Evolutionary conservation across 2,329 filamentous ascomycete species (phyloP), one percentile per base, ranked within the genome.

Genomic region (Grosmannia penicillata): DNA sequence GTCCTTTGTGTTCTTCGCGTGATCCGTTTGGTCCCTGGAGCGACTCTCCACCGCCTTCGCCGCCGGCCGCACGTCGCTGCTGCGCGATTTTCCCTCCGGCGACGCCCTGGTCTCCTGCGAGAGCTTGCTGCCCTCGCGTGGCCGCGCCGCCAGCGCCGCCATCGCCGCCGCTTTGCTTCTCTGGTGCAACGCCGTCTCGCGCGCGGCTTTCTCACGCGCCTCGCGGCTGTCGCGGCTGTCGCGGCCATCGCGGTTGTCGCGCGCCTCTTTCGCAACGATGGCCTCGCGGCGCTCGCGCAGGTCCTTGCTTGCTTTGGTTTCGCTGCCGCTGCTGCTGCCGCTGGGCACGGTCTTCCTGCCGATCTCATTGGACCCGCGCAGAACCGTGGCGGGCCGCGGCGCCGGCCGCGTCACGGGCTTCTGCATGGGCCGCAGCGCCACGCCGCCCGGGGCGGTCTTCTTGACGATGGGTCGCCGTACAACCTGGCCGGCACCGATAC

Each of bases 41-140:
- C n/a, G n/a, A n/a, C n/a, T n/a, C 18, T 19, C 24, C 8, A 9
- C 19, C 4, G n/a, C 19, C 31, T n/a, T 23, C 3, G n/a, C 24
- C n/a, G 7, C 9, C 29, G 8, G 17, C 8, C 21, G 9, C 4
- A 5, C 21, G 13, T 36, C n/a, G 33, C 23, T 25, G 17, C 27
- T 11, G 18, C 18, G 18, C n/a, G 15, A n/a, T 5, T 31, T 36
- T 18, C 6, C 11, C 14, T 46, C 45, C 11, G 43, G 41, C 21
- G 43, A 42, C 2, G 41, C 24, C 41, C 26, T 37, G 5, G 39
- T 42, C 36, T 43, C 45, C 21, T 43, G 38, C 14, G 37, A 37
- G 24, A 46, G 40, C 33, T 46, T 46, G 39, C 45, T 46, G 30
- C 37, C 27, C 9, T 46, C 44, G 19, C 31, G 34, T 9, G 43